Base-by-base conservation (phyloP, 2,329 filamentous ascomycete genomes). In the Pyricularia pennisetigena region DNA sequence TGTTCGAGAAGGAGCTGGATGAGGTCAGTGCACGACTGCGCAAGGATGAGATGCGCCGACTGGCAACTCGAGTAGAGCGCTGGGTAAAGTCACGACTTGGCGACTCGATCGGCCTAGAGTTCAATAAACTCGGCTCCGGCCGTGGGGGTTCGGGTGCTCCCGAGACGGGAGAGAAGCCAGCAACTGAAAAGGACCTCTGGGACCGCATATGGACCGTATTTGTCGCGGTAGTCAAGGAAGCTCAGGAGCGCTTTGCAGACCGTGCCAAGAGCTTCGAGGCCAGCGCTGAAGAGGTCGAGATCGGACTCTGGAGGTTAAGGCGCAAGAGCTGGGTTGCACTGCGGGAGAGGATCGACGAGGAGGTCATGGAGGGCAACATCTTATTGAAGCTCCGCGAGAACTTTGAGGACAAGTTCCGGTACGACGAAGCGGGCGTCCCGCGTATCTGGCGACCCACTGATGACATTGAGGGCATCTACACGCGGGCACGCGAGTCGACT, bases 401-500 rank as follows among this genome's bases (percentile, higher is more conserved):
- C 81, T 99, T 99, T 73, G 95, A 99, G 79, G 95, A 99, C 81
- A 97, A 97, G 79, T 99, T 99, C 86, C 90, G 95, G 71, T 99
- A 99, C 74, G 95, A 99, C 74, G 94, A 97, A 69, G 88, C 89
- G 7, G 95, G 95, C 29, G 95, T 99, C 4, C 95, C 95, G 5
- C 87, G 95, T 69, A 97, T 99, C 78, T 99, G 95, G 95, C 89
- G 94, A 28, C 95, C 95, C 1, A 94, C 90, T 1, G 95, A 99
- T 76, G 95, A 99, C 75, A 99, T 99, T 70, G 95, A 99, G 81
- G 94, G 94, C 64, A 83, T 96, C 61, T 99, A 98, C 79, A 97
- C 93, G 49, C 90, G 89, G 71, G 94, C 95, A 3, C 88, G 94
- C 71, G 94, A 98, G 79, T 96, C 93, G 5, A 99, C 95, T 0